Percentiles rank a stretch among this genome's conserved stretches.
phyloP scores from a whole-genome alignment of 2,329 filamentous ascomycete genomes.

The Epichloe coenophiala region DNA sequence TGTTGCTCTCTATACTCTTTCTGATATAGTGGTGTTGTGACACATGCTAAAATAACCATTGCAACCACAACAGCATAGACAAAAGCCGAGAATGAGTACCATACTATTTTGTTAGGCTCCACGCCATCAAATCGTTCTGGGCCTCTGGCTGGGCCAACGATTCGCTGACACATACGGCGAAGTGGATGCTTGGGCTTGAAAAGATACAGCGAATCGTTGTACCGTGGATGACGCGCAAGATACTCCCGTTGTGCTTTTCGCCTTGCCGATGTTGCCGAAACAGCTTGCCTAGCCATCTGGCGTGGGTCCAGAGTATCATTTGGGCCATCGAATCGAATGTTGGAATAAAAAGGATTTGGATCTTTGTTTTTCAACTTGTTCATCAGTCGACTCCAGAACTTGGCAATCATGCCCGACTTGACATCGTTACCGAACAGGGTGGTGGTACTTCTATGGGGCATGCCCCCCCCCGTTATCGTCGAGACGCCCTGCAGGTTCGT shows the following conservation, averaged over 20 bases:
- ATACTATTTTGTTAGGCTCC: conserved; percentile 74
- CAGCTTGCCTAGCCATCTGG: conserved; percentile 80
- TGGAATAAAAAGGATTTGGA: conserved; percentile 91
- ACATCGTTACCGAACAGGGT: conserved; percentile 27
- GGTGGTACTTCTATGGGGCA: conserved; percentile 19
- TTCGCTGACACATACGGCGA: conserved; percentile 68
- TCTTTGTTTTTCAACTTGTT: conserved; percentile 50
- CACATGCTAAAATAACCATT: conserved; percentile 93
- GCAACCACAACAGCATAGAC: conserved; percentile 89
- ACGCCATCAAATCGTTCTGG: conserved; percentile 78
- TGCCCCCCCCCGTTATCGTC: conserved; percentile 17
- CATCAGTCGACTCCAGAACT: conserved; percentile 46
- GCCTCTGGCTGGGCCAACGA: conserved; percentile 86
- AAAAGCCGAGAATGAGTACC: conserved; percentile 88
- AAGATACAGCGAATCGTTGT: conserved; percentile 84
- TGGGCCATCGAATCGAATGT: conserved; percentile 50
- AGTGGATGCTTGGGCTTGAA: conserved; percentile 69
- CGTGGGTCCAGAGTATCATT: conserved; percentile 74
- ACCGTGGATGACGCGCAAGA: conserved; percentile 70
- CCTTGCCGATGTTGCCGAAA: conserved; percentile 67
- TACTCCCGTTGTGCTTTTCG: conserved; percentile 88
- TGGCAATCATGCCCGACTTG: conserved; percentile 45
- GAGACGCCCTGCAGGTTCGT: conserved; percentile 34
- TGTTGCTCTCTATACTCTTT: conserved; percentile 63
- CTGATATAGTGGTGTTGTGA: conserved; percentile 91